A percentile compares a stretch with the other conserved stretches of the same genome.
Conservation (phyloP, 805 yeast genomes). For the Candida namnaoensis region DNA sequence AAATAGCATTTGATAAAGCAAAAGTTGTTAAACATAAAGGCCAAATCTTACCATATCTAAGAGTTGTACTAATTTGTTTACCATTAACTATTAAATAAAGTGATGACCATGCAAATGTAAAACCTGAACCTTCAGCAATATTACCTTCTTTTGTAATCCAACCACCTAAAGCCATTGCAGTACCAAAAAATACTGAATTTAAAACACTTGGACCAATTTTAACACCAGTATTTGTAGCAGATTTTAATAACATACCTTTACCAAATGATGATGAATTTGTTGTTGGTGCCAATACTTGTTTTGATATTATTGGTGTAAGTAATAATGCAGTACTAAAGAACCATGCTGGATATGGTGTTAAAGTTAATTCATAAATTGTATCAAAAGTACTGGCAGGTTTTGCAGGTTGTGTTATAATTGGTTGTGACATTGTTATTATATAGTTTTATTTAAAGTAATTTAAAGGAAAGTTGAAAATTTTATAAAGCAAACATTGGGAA, state of each 20-base stretch:
- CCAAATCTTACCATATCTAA: conserved; percentile 49
- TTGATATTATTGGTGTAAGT: conserved; percentile 26
- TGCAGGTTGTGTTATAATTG: too few relatives aligned
- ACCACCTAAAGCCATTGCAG: conserved; percentile 57
- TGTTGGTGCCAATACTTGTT: conserved; percentile 16
- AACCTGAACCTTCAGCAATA: conserved; percentile 70
- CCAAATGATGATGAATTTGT: not conserved
- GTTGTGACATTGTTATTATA: too few relatives aligned
- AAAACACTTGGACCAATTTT: conserved; percentile 23
- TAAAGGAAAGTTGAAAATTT: too few relatives aligned
- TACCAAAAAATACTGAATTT: conserved; percentile 47
- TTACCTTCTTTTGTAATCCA: conserved; percentile 76
- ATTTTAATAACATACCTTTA: conserved; percentile 8
- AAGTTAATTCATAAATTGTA: not conserved
- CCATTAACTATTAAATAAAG: conserved; percentile 70
- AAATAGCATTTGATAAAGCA: conserved; percentile 52
- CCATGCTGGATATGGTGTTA: conserved; percentile 42
- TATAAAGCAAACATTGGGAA: too few relatives aligned
- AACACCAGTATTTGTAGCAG: not conserved
- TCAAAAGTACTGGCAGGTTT: not conserved
- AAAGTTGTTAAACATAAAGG: conserved; percentile 51
- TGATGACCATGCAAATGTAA: conserved; percentile 73
- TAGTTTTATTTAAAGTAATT: too few relatives aligned
- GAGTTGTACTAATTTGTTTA: conserved; percentile 39
- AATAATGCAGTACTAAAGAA: conserved; percentile 27